phyloP scores from a whole-genome alignment of 257 asterid genomes.

The Solanum pimpinellifolium region DNA sequence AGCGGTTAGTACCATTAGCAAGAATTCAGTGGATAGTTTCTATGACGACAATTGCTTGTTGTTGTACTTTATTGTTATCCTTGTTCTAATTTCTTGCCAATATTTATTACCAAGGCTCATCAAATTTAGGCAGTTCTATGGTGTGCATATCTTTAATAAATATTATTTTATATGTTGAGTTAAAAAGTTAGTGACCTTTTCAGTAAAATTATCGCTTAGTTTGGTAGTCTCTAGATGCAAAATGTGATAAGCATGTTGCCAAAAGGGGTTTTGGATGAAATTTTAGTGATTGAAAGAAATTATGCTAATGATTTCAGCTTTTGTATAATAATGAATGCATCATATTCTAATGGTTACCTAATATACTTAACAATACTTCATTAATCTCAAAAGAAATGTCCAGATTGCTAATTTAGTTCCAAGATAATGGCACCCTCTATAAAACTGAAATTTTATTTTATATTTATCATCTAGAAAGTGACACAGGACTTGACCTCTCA shows the following conservation, averaged over 20 bases:
- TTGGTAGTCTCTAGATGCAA: neutral
- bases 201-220: neutral
- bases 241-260: neutral
- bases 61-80: neutral
- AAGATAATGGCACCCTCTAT: neutral
- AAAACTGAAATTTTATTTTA: neutral
- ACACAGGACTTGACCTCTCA: neutral
- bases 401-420: neutral
- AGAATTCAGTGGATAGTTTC: neutral
- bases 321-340: neutral
- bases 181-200: neutral
- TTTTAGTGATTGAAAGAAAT: neutral
- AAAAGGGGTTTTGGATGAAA: neutral
- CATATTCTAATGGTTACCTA: neutral
- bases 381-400: neutral
- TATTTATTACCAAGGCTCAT: neutral
- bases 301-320: neutral
- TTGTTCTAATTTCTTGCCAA: neutral
- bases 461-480: neutral
- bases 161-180: neutral
- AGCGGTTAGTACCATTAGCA: neutral
- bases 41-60: too few species aligned
- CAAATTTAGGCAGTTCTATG: neutral
- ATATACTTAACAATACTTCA: neutral
- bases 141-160: neutral